Base-by-base conservation (phyloP, 805 yeast species). In the Saccharomycopsis fermentans region DNA sequence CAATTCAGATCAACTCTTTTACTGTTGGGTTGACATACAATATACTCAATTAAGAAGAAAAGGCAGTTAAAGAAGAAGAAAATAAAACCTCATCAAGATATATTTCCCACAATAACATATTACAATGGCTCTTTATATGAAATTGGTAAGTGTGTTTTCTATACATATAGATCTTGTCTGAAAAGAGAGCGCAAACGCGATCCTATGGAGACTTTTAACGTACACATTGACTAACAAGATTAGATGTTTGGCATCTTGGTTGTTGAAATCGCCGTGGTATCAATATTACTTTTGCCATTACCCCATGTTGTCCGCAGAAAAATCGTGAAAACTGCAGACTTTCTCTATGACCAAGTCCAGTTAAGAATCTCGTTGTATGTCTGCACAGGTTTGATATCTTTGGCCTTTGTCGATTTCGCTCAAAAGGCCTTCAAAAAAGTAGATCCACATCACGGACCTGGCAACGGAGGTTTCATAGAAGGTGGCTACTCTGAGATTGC, bases 381-480 rank as follows among this genome's bases (percentile, higher is more conserved):
- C 53, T 63, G 74, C 12, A 67, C 72, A 1, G 63, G 71, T 0
- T 67, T 83, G 6, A 76, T 83, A 57, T 70, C 73, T 4, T 64
- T 82, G 59, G 74, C 81, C 65, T 82, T 83, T 64, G 55, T 74
- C 16, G 88, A 83, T 65, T 81, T 86, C 19, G 68, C 80, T 64
- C 77, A 77, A 58, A 72, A 82, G 55, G 72, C 73, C 9, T 65
- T 67, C 51, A 68, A 72, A 9, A 29, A 16, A 16, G 58, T 27
- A 8, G 50, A 55, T 8, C 29, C 52, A 26, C 56, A 55, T 17
- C 58, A 58, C 11, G 55, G 58, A 62, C 59, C 65, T 58, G 35
- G 62, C 67, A 52, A 39, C 16, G 51, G 50, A 21, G 50, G 50
- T n/a, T 52, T 55, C 17, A 6, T 19, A 14, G 59, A 56, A 47